These are phyloP conservation scores for Suhomyces pyralidae DNA, from an alignment of 805 yeast genomes.

Conservation along the genomic window DNA sequence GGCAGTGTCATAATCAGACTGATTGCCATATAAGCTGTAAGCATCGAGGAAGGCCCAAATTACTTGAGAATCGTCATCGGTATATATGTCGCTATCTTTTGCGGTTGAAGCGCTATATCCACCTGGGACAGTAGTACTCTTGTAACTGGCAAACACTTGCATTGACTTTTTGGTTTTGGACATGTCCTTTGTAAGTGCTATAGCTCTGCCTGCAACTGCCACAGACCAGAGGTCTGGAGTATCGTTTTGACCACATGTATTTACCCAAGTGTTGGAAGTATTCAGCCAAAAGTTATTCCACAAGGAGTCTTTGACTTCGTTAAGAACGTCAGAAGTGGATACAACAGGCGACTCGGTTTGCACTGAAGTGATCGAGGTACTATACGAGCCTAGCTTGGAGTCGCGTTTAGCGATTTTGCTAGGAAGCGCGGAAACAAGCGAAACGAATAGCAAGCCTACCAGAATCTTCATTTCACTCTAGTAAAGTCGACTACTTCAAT, in stretches of 20 bases:
- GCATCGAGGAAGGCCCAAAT: conserved; percentile 28
- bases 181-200: conserved; percentile 12
- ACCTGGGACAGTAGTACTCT: conserved; percentile 14
- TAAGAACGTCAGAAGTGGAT: background rate
- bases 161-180: conserved; percentile 11
- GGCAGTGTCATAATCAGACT: conserved; percentile 12
- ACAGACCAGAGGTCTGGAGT: conserved; percentile 22
- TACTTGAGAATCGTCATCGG: conserved; percentile 29
- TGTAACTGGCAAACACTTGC: conserved; percentile 14
- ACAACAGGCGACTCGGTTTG: background rate
- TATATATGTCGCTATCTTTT: conserved; percentile 22
- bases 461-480: background rate
- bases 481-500: background rate
- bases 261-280: conserved; percentile 11
- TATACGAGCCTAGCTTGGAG: background rate
- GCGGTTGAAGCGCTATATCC: conserved; percentile 24
- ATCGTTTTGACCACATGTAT: conserved; percentile 10
- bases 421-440: background rate
- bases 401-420: background rate
- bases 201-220: conserved; percentile 24
- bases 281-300: conserved; percentile 13
- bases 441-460: background rate
- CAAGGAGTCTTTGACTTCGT: conserved; percentile 1
- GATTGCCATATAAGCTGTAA: conserved; percentile 7
- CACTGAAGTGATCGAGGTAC: background rate